A percentile compares a stretch with the other conserved stretches of the same genome.
Conservation (phyloP, 345 rosid species). For the Salix udensis region DNA sequence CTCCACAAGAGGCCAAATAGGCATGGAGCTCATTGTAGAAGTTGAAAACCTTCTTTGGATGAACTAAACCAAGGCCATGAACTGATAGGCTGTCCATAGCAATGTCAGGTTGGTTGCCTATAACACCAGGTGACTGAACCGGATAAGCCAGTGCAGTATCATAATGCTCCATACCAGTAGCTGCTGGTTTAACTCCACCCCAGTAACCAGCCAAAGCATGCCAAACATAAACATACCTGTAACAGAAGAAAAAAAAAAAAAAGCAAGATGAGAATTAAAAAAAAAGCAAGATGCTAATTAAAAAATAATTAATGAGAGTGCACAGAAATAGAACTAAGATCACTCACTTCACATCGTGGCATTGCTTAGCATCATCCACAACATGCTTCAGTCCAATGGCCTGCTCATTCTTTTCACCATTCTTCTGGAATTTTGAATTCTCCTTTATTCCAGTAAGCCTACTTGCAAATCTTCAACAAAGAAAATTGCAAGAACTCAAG, state of each 20-base stretch:
- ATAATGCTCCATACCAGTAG: slow-evolving; percentile 91
- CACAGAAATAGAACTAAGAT: not conserved
- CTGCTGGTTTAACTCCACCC: slow-evolving; percentile 98
- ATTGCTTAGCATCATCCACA: slow-evolving; percentile 76
- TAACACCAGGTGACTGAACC: slow-evolving; percentile 73
- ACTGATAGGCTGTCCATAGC: slow-evolving; percentile 89
- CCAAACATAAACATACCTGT: slow-evolving; percentile 84
- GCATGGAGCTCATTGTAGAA: slow-evolving; percentile 98
- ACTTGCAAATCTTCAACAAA: slow-evolving; percentile 69
- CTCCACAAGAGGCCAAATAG: slow-evolving; percentile 84
- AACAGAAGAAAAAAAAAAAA: not conserved
- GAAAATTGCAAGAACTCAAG: not conserved
- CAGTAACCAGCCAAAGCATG: slow-evolving; percentile 98
- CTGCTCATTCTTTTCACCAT: slow-evolving; percentile 40
- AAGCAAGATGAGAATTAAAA: not conserved
- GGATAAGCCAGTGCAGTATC: slow-evolving; percentile 89
- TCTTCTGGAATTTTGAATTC: slow-evolving; percentile 77
- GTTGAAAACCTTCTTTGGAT: slow-evolving; percentile 83
- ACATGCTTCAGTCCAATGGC: slow-evolving; percentile 62
- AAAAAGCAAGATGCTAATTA: not conserved
- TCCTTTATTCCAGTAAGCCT: slow-evolving; percentile 91
- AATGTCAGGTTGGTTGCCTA: slow-evolving; percentile 91
- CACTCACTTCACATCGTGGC: slow-evolving; percentile 76
- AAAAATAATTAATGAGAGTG: not conserved
- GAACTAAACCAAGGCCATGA: slow-evolving; percentile 89